Evolutionary conservation across 1,139 yeast genomes (phyloP).

Genomic region (Zygosaccharomyces sapae): DNA sequence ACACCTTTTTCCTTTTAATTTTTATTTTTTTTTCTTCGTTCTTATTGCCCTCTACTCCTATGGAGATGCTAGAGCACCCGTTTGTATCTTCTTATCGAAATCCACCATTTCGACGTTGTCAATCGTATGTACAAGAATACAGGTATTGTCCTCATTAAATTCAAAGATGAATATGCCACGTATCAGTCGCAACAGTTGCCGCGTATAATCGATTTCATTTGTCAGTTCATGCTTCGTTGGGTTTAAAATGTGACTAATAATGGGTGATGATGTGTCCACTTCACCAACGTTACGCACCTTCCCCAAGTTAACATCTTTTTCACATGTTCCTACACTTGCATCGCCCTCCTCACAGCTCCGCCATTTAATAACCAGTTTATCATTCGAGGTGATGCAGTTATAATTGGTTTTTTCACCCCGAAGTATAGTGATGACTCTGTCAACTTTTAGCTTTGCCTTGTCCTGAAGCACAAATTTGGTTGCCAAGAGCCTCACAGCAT

Average conservation of each 20-base stretch:
- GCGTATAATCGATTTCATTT: slow-evolving; percentile 1
- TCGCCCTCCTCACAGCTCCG: slow-evolving; percentile 50
- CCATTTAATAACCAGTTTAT: slow-evolving; percentile 60
- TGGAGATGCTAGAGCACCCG: slow-evolving; percentile 18
- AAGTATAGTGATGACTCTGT: slow-evolving; percentile 19
- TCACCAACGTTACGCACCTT: slow-evolving; percentile 16
- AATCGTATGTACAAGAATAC: slow-evolving; percentile 66
- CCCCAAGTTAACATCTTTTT: slow-evolving; percentile 14
- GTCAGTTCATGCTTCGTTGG: slow-evolving; percentile 14
- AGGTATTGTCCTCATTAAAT: slow-evolving; percentile 53
- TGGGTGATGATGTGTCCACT: slow-evolving; percentile 13
- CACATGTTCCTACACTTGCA: slow-evolving; percentile 21
- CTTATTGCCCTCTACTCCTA: background rate
- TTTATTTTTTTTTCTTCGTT: background rate
- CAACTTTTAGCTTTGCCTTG: slow-evolving; percentile 17
- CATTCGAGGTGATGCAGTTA: slow-evolving; percentile 38
- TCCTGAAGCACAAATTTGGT: slow-evolving; percentile 50
- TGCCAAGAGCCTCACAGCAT: slow-evolving; percentile 51
- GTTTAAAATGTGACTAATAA: slow-evolving; percentile 18
- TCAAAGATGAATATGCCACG: slow-evolving; percentile 74
- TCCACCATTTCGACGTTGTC: slow-evolving; percentile 71
- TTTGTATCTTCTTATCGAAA: slow-evolving; percentile 30
- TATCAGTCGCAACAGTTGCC: slow-evolving; percentile 39
- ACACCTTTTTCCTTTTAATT: background rate
- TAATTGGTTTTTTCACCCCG: slow-evolving; percentile 16